Evolutionary conservation across 1,284 basidiomycete species (phyloP), one percentile per base, ranked within the genome.

Genomic region (Puccinia sorghi): DNA sequence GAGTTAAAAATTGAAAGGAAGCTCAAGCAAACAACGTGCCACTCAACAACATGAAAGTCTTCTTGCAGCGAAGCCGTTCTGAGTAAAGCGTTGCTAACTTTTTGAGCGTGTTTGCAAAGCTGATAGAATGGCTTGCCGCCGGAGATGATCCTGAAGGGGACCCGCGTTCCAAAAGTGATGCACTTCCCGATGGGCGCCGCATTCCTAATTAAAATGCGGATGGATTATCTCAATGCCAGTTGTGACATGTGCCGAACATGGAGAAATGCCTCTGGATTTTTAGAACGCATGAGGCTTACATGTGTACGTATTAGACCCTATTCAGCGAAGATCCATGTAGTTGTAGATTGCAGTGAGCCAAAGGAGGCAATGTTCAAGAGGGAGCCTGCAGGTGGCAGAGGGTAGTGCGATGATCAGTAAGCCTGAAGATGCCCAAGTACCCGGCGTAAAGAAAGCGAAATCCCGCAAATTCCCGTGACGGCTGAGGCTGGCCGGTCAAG

Each of bases 141-240:
- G 48, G 17, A 76, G 37, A 32, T 76, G 43, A 43, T 76, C 73
- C 27, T 63, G 63, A 13, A 76, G 63, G 41, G 61, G 61, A 67
- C 57, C 54, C 7, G 63, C 41, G 46, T 52, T 76, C 73, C 73
- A 76, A 22, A 56, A 11, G 7, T 46, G 63, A 41, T 64, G 61
- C 15, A 54, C 32, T 41, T 76, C 63, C 41, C 73, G 73, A 76
- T 76, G 73, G 20, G 73, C 73, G 22, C 73, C 73, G 25, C 48
- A 61, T 67, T 76, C 73, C 72, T 74, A 52, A 27, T 50, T 20
- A 37, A 12, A 39, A 52, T n/a, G n/a, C n/a, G 13, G 22, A 52
- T n/a, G 3, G n/a, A 22, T 37, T 4, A 43, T 50, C 1, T 46
- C 43, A 46, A 61, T 32, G 56, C 25, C 13, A 32, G n/a, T n/a